Evolutionary conservation across 148 eudicot species (phyloP), one percentile per base, ranked within the genome.

Genomic region (Heliamphora exappendiculata): DNA sequence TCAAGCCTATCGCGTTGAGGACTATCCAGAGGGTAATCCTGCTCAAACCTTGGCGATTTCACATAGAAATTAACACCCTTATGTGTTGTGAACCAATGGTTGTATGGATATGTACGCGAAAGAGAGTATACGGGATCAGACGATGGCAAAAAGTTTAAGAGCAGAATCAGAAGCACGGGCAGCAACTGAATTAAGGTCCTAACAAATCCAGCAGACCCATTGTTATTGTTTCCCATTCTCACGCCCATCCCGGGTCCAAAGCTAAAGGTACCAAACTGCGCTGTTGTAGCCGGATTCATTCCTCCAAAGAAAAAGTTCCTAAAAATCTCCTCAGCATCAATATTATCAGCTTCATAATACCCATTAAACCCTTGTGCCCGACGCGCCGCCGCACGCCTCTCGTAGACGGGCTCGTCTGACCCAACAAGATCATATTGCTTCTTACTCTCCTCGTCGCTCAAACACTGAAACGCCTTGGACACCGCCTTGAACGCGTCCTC

Each of bases 261-360:
- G 53, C 83, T 69, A 79, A 87, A 87, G n/a, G 76, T 82, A 19
- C 79, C 57, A 58, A 88, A 88, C 75, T 82, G 84, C 0, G 87
- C 66, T 0, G 84, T 72, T 1, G 81, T 70, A 12, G 79, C 84
- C 1, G 85, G 87, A 70, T 83, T 49, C 90, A 87, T 87, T 37
- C 90, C 90, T 34, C 90, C 90, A 50, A 75, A 87, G 49, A 88
- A 88, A 74, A 88, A 88, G 70, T 88, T 88, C 62, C 90, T 83
- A 71, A 88, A 88, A 31, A 88, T 88, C 80, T 88, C 90, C 24
- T 88, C 88, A 0, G 90, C 88, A 82, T 88, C 88, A 37, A 88
- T 45, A n/a, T 88, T 45, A n/a, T 88, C 90, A 29, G 53, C 84
- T 3, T 80, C 87, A 53, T 83, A 85, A 78, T 83, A 85, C 53